Conservation (phyloP, 495 filamentous ascomycete species). For the Bacidia rubella region DNA sequence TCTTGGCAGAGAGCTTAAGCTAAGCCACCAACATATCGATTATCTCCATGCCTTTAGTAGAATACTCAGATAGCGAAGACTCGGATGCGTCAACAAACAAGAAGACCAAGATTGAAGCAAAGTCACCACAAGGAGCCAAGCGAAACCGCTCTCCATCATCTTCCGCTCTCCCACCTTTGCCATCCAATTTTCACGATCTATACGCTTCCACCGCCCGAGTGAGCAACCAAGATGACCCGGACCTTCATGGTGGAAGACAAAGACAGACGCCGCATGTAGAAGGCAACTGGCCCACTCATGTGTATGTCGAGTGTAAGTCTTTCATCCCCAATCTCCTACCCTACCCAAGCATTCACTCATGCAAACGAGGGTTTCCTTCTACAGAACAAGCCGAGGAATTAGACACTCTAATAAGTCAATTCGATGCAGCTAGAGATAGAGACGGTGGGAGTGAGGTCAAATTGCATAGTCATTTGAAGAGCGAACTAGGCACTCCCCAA, state of each 20-base stretch:
- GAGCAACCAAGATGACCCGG: constrained; percentile 67
- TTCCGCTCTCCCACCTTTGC: constrained; percentile 58
- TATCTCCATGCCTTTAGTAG: constrained; percentile 39
- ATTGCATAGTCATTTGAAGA: constrained; percentile 51
- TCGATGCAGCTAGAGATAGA: constrained; percentile 18
- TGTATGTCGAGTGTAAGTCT: constrained; percentile 85
- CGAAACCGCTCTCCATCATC: constrained; percentile 19
- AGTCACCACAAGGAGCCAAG: constrained; percentile 15
- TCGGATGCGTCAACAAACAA: constrained; percentile 29
- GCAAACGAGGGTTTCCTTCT: constrained; percentile 53
- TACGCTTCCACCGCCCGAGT: constrained; percentile 54
- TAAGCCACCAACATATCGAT: neutral
- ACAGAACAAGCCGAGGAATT: constrained; percentile 41
- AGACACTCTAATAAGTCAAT: constrained; percentile 32
- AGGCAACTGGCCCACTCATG: constrained; percentile 84
- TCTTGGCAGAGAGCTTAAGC: neutral
- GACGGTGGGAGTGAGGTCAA: neutral
- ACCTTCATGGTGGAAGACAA: constrained; percentile 71
- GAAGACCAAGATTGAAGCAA: neutral
- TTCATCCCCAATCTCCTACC: neutral
- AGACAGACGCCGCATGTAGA: constrained; percentile 70
- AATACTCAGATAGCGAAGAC: constrained; percentile 39
- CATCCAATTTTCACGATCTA: constrained; percentile 70
- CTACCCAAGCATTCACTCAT: constrained; percentile 21
- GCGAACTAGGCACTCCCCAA: constrained; percentile 61